Percentiles rank a stretch among this genome's conserved stretches.
Evolutionary conservation across 2,329 filamentous ascomycete genomes (phyloP).

Genomic region (Aspergillus sp.): DNA sequence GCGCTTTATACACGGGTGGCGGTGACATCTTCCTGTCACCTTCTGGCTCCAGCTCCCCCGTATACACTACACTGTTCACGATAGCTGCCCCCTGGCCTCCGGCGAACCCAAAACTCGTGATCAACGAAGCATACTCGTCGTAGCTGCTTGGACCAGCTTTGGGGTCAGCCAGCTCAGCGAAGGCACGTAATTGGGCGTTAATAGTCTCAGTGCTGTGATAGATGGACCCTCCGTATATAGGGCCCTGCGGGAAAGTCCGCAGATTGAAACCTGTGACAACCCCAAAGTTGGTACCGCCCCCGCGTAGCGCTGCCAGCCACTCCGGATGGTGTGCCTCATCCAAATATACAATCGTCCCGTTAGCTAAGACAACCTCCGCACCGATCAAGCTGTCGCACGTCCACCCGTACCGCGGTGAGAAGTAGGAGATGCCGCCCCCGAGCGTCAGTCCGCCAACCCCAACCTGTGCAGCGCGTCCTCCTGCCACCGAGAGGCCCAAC

Average conservation of each 20-base stretch:
- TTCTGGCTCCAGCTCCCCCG: background rate
- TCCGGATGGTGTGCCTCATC: slow-evolving; percentile 34
- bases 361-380: slow-evolving; percentile 50
- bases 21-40: no score
- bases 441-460: slow-evolving; percentile 29
- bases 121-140: background rate
- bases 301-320: slow-evolving; percentile 28
- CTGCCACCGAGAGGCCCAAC: slow-evolving; percentile 21
- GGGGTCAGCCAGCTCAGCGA: background rate
- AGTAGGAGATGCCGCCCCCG: slow-evolving; percentile 23
- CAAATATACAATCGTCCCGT: slow-evolving; percentile 47
- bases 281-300: slow-evolving; percentile 35
- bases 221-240: slow-evolving; percentile 43
- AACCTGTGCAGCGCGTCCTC: slow-evolving; percentile 27
- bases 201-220: slow-evolving; percentile 28
- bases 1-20: no score
- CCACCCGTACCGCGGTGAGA: slow-evolving; percentile 17
- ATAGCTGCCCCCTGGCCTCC: background rate
- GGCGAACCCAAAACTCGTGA: background rate
- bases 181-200: background rate
- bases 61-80: background rate
- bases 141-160: background rate
- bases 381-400: slow-evolving; percentile 34
- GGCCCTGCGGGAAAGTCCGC: slow-evolving; percentile 9
- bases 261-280: slow-evolving; percentile 33